phyloP scores from a whole-genome alignment of 306 rosid genomes.

The Coriaria nepalensis region DNA sequence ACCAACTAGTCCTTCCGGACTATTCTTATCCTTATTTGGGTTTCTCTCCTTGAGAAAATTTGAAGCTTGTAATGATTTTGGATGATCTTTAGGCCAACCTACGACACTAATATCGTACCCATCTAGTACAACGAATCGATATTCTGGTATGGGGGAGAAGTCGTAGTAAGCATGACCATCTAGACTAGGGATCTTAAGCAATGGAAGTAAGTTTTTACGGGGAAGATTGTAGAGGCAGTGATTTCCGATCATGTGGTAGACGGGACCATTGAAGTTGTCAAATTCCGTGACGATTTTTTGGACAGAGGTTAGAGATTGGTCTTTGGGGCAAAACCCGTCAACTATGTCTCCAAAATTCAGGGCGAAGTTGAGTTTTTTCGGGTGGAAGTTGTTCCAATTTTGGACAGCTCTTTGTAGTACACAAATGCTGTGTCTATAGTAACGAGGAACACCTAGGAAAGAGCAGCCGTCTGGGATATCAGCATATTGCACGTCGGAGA shows the following conservation, averaged over 20 bases:
- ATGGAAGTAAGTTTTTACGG: conserved; percentile 52
- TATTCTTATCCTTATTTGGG: conserved; percentile 74
- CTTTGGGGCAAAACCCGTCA: conserved; percentile 78
- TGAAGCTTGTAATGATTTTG: conserved; percentile 43
- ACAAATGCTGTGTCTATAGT: conserved; percentile 65
- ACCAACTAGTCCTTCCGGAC: conserved; percentile 56
- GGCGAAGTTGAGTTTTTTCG: conserved; percentile 36
- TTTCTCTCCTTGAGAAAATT: conserved; percentile 50
- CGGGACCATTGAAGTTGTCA: conserved; percentile 44
- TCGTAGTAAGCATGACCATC: conserved; percentile 59
- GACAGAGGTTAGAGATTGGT: conserved; percentile 47
- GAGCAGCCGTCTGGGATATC: conserved; percentile 84
- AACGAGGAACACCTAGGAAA: conserved; percentile 74
- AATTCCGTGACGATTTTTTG: conserved; percentile 45
- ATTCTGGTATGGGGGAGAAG: conserved; percentile 56
- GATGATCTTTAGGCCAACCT: conserved; percentile 85
- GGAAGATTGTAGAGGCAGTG: conserved; percentile 97
- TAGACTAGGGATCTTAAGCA: conserved; percentile 37
- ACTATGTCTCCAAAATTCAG: conserved; percentile 81
- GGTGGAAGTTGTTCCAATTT: conserved; percentile 46
- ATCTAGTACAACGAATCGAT: conserved; percentile 69
- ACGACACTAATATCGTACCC: conserved; percentile 80
- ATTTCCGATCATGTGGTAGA: conserved; percentile 80
- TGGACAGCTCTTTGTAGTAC: conserved; percentile 65
- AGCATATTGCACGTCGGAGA: conserved; percentile 80